Conservation (phyloP, 2,329 filamentous ascomycete species). For the Epichloe baconii region DNA sequence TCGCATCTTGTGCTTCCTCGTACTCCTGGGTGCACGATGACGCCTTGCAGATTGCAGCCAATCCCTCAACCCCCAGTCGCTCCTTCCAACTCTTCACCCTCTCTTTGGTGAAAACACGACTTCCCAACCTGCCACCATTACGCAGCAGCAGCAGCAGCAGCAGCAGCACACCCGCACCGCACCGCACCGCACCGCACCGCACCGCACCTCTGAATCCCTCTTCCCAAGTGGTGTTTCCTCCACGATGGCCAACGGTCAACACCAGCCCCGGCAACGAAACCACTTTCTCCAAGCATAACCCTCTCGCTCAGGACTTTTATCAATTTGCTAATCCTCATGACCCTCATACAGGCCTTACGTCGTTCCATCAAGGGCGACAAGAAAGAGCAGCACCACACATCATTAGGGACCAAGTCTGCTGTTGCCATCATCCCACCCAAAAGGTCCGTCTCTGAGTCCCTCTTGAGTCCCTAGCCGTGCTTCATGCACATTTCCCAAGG, state of each 20-base stretch:
- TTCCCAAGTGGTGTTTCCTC: background rate
- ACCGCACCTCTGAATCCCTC: background rate
- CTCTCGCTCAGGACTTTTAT: background rate
- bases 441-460: slow-evolving; percentile 48
- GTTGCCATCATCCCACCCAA: slow-evolving; percentile 85
- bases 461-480: background rate
- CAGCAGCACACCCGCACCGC: background rate
- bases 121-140: no score
- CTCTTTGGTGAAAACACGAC: background rate
- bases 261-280: background rate
- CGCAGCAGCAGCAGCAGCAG: background rate
- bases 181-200: background rate
- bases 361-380: slow-evolving; percentile 87
- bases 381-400: slow-evolving; percentile 54
- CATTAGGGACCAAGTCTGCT: slow-evolving; percentile 72
- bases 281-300: background rate
- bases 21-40: background rate
- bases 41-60: background rate
- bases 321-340: slow-evolving; percentile 28
- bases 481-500: no score
- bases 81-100: slow-evolving; percentile 7
- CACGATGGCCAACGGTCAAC: slow-evolving; percentile 1
- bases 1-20: slow-evolving; percentile 1
- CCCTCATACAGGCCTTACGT: slow-evolving; percentile 55
- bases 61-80: slow-evolving; percentile 3